These are phyloP conservation scores for Madurella fahalii DNA, from an alignment of 2,329 filamentous ascomycete species.

Conservation along the genomic window DNA sequence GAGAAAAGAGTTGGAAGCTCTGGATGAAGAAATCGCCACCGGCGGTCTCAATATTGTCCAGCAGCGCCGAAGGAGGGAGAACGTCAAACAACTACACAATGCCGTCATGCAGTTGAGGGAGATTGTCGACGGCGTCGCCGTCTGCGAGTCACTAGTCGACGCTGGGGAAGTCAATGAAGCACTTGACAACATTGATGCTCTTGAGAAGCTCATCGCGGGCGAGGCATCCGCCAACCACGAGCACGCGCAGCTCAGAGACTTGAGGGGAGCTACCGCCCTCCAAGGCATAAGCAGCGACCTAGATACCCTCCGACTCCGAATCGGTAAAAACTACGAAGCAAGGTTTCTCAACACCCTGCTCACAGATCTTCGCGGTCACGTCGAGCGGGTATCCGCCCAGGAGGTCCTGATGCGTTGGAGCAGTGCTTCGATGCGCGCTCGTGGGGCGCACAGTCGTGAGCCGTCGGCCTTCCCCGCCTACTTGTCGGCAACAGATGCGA, in stretches of 20 bases:
- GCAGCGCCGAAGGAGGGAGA: conserved; percentile 75
- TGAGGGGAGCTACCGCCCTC: conserved; percentile 73
- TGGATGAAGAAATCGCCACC: conserved; percentile 84
- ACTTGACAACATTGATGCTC: conserved; percentile 67
- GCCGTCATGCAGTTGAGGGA: conserved; percentile 78
- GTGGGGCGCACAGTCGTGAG: conserved; percentile 62
- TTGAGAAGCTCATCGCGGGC: conserved; percentile 79
- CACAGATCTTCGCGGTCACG: conserved; percentile 74
- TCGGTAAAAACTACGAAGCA: conserved; percentile 81
- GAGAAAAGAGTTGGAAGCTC: conserved; percentile 69
- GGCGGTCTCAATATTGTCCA: conserved; percentile 82
- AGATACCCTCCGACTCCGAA: conserved; percentile 67
- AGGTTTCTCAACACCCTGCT: conserved; percentile 76
- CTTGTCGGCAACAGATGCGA: conserved; percentile 63
- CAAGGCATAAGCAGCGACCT: conserved; percentile 77
- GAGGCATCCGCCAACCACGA: conserved; percentile 39
- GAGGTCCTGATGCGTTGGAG: conserved; percentile 85
- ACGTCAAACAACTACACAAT: conserved; percentile 75
- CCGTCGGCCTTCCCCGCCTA: conserved; percentile 74
- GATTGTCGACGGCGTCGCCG: conserved; percentile 69
- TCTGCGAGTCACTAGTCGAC: conserved; percentile 78
- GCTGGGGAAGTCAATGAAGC: conserved; percentile 78
- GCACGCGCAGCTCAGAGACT: conserved; percentile 54
- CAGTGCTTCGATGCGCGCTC: conserved; percentile 66
- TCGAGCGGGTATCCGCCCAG: conserved; percentile 64